A percentile compares a stretch with the other conserved stretches of the same genome.
Conservation (phyloP, 2,329 filamentous ascomycete genomes). For the Paecilomyces niveus region DNA sequence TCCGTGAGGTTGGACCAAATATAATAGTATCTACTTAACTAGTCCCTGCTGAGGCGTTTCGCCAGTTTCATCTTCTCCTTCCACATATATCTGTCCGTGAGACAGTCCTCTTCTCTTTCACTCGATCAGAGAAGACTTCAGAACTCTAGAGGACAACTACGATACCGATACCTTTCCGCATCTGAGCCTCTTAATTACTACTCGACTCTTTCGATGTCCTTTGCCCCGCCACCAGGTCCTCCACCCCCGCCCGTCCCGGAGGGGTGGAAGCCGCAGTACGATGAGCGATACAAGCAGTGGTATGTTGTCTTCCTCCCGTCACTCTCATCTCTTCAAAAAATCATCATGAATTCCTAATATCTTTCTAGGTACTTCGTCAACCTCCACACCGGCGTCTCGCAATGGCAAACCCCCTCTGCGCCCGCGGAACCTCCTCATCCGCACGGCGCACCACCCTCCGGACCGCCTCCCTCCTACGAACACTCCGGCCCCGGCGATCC, state of each 20-base stretch:
- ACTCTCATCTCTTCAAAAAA: slow-evolving; percentile 8
- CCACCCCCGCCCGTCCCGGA: slow-evolving; percentile 60
- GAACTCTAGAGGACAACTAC: too few species aligned
- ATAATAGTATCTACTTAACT: too few species aligned
- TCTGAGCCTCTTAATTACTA: neutral
- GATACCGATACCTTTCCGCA: too few species aligned
- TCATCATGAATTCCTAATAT: neutral
- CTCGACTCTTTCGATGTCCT: slow-evolving; percentile 22
- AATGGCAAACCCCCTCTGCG: slow-evolving; percentile 80
- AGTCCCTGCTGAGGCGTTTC: too few species aligned
- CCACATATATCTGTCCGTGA: too few species aligned
- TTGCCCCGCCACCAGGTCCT: slow-evolving; percentile 40
- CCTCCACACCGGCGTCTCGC: slow-evolving; percentile 75
- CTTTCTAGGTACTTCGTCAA: slow-evolving; percentile 77
- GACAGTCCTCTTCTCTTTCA: too few species aligned
- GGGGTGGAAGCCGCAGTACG: slow-evolving; percentile 81
- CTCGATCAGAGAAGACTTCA: too few species aligned
- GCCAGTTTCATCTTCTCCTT: too few species aligned
- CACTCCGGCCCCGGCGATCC: slow-evolving; percentile 41
- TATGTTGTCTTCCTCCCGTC: slow-evolving; percentile 23
- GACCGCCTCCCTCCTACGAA: slow-evolving; percentile 53
- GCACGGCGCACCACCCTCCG: slow-evolving; percentile 31
- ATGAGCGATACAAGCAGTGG: slow-evolving; percentile 84
- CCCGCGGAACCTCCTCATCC: slow-evolving; percentile 61
- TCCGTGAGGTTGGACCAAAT: too few species aligned